Base-by-base conservation (phyloP, 768 basidiomycete species). In the Mycena haematopus region DNA sequence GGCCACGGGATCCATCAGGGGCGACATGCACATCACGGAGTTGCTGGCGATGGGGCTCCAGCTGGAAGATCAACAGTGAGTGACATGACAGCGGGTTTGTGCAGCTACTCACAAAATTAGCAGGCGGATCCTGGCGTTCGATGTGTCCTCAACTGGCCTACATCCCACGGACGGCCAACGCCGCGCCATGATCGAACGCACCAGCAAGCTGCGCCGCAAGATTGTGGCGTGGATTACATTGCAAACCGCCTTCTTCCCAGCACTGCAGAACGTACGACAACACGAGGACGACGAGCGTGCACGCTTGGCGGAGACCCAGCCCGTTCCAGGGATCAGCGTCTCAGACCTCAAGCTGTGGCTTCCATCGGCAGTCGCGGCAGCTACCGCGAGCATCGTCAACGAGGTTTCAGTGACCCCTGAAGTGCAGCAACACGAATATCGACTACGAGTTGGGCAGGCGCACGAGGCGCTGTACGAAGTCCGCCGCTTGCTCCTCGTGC, bases 381-480 rank as follows among this genome's bases (percentile, higher is more conserved):
- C 74, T 72, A 1, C 25, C 4, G 63, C 11, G 2, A 59, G n/a
- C 9, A 44, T 42, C 2, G 19, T 15, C 4, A 55, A 59, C 29
- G 25, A 59, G 25, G 15, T 24, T 35, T 35, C 33, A 14, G 33
- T 35, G 33, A 1, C 33, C 33, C 9, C 9, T 13, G 49, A 36
- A 11, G 53, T 70, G 1, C 29, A 17, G 6, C 17, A 52, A 4
- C 68, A 72, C 4, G 71, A 76, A 40, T 72, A 62, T 58, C 51
- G 63, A 10, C 58, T 73, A 1, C 69, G 68, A 4, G 22, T 66
- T 0, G 72, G 66, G 0, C 75, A 75, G 53, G 73, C 72, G 0
- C 52, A 68, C 33, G 73, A 77, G 45, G 56, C 71, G 0, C 66
- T 75, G 6, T 62, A 67, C 11, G 56, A 55, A 1, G 35, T 75